Evolutionary conservation across 2,329 filamentous ascomycete species (phyloP).

Genomic region (Pseudopithomyces chartarum): DNA sequence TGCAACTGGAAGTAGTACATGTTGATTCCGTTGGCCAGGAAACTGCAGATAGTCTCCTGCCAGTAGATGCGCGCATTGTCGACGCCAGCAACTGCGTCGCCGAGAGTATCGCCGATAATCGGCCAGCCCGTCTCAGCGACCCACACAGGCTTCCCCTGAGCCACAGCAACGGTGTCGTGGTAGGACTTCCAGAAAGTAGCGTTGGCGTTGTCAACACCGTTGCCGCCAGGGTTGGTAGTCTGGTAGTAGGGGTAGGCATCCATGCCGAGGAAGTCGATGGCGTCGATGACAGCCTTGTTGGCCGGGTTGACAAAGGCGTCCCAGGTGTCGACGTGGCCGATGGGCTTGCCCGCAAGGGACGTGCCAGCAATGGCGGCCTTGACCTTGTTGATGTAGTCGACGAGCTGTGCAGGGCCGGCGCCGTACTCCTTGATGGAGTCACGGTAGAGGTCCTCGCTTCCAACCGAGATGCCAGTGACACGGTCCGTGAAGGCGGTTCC

Average conservation of each 20-base stretch:
- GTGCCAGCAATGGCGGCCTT: constrained; percentile 68
- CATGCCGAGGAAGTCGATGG: constrained; percentile 77
- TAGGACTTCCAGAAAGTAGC: constrained; percentile 68
- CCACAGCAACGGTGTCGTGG: neutral
- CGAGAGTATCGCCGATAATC: neutral
- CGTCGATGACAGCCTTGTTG: constrained; percentile 71
- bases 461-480: constrained; percentile 81
- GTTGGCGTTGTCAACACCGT: constrained; percentile 65
- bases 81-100: neutral
- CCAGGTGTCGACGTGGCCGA: constrained; percentile 92
- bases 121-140: constrained; percentile 89
- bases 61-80: neutral
- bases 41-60: neutral
- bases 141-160: constrained; percentile 72
- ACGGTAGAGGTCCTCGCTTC: constrained; percentile 72
- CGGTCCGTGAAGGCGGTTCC: constrained; percentile 67
- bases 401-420: constrained; percentile 63
- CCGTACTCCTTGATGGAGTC: constrained; percentile 69
- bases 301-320: constrained; percentile 68
- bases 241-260: constrained; percentile 90
- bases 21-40: neutral
- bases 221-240: constrained; percentile 52
- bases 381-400: constrained; percentile 71
- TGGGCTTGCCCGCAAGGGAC: constrained; percentile 58
- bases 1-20: constrained; percentile 8